Conservation (phyloP, 805 yeast species). For the Pichia heedii region DNA sequence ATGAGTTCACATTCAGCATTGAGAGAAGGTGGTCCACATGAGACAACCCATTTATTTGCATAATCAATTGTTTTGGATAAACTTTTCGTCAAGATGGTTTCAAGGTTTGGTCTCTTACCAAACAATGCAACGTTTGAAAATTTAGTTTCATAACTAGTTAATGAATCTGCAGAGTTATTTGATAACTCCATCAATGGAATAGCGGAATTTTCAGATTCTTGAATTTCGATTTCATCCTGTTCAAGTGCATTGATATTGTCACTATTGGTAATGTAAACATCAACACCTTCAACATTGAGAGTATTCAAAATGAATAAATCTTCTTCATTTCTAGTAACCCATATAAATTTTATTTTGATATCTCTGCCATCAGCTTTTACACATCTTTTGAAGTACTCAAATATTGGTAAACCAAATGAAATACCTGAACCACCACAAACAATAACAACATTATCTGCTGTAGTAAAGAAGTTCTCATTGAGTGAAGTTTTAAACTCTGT, state of each 20-base stretch:
- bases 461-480: slow-evolving; percentile 34
- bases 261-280: slow-evolving; percentile 31
- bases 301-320: slow-evolving; percentile 42
- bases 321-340: slow-evolving; percentile 42
- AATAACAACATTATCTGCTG: slow-evolving; percentile 42
- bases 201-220: slow-evolving; percentile 16
- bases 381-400: slow-evolving; percentile 29
- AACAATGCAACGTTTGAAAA: slow-evolving; percentile 13
- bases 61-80: slow-evolving; percentile 24
- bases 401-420: slow-evolving; percentile 50
- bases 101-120: slow-evolving; percentile 39
- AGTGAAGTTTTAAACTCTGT: slow-evolving; percentile 36
- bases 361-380: slow-evolving; percentile 18
- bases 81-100: slow-evolving; percentile 22
- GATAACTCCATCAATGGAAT: slow-evolving; percentile 12
- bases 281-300: slow-evolving; percentile 27
- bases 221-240: neutral
- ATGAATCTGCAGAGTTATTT: slow-evolving; percentile 6
- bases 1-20: slow-evolving; percentile 32
- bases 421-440: slow-evolving; percentile 72
- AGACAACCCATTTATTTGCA: slow-evolving; percentile 41
- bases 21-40: slow-evolving; percentile 49
- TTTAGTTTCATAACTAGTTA: slow-evolving; percentile 1
- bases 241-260: neutral
- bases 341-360: slow-evolving; percentile 34